A percentile compares a stretch with the other conserved stretches of the same genome.
Evolutionary conservation across 225 moss, liverwort and hornwort species (phyloP).

Genomic region (Thuidium tamariscinum): DNA sequence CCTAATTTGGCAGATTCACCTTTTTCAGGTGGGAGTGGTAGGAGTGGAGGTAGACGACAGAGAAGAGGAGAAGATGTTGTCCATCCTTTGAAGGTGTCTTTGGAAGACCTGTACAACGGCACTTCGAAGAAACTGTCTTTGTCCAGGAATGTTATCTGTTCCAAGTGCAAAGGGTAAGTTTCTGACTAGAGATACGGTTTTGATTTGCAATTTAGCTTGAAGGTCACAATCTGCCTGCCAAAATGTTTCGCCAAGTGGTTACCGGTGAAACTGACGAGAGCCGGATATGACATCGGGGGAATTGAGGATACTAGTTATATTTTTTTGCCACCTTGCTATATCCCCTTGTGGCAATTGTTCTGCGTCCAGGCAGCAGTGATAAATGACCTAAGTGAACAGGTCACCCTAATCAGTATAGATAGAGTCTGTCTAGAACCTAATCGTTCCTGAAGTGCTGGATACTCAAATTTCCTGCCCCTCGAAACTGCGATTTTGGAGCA

Average conservation of each 20-base stretch:
- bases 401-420: background rate
- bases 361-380: background rate
- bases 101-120: conserved; percentile 36
- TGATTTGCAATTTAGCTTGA: background rate
- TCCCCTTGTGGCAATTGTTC: background rate
- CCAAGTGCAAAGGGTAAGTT: conserved; percentile 33
- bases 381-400: background rate
- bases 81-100: conserved; percentile 30
- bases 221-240: background rate
- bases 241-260: background rate
- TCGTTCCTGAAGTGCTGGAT: background rate
- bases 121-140: conserved; percentile 32
- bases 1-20: background rate
- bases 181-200: background rate
- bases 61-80: conserved; percentile 43
- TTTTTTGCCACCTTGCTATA: background rate
- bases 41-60: conserved; percentile 24
- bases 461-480: background rate
- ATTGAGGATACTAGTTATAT: background rate
- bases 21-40: conserved; percentile 13
- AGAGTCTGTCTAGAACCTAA: background rate
- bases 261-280: background rate
- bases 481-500: background rate
- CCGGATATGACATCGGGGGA: background rate
- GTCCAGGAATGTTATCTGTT: conserved; percentile 28